A percentile compares a stretch with the other conserved stretches of the same genome.
Evolutionary conservation across 805 yeast genomes (phyloP).

Genomic region (Metschnikowia kofuensis): DNA sequence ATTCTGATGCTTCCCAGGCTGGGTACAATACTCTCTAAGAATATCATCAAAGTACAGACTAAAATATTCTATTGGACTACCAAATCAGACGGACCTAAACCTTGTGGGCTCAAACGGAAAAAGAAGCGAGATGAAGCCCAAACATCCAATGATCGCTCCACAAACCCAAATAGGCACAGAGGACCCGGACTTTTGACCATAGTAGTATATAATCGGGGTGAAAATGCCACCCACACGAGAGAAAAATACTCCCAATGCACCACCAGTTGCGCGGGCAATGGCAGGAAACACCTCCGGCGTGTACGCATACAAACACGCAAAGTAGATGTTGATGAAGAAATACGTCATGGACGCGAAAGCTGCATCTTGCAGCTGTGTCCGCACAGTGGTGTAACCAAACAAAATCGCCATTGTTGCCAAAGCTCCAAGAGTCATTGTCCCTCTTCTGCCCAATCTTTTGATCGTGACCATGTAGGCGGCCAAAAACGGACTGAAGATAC

Average conservation of each 20-base stretch:
- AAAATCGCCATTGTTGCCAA: conserved; percentile 21
- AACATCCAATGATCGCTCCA: conserved; percentile 32
- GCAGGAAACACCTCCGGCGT: conserved; percentile 38
- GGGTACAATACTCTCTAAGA: neutral
- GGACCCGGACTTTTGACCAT: conserved; percentile 14
- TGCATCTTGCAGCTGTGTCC: conserved; percentile 18
- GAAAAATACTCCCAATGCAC: conserved; percentile 30
- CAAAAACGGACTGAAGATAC: conserved; percentile 6
- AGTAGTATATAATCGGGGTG: conserved; percentile 33
- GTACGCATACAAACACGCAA: conserved; percentile 32
- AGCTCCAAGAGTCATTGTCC: conserved; percentile 42
- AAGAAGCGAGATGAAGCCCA: conserved; percentile 29
- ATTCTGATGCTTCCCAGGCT: neutral
- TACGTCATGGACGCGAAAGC: conserved; percentile 20
- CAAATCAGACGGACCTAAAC: conserved; percentile 21
- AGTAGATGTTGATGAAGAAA: conserved; percentile 22
- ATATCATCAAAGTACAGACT: neutral
- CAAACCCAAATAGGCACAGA: conserved; percentile 34
- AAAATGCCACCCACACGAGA: conserved; percentile 31
- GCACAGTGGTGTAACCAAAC: conserved; percentile 22
- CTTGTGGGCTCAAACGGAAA: conserved; percentile 36
- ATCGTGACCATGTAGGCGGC: conserved; percentile 9
- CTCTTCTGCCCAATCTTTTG: conserved; percentile 50
- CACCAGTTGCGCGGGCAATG: conserved; percentile 35
- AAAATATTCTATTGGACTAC: too few relatives aligned